Percentiles rank a stretch among this genome's conserved stretches.
Conservation (phyloP, 371 early-diverging fungal genomes). For the Rhizopus stolonifer region DNA sequence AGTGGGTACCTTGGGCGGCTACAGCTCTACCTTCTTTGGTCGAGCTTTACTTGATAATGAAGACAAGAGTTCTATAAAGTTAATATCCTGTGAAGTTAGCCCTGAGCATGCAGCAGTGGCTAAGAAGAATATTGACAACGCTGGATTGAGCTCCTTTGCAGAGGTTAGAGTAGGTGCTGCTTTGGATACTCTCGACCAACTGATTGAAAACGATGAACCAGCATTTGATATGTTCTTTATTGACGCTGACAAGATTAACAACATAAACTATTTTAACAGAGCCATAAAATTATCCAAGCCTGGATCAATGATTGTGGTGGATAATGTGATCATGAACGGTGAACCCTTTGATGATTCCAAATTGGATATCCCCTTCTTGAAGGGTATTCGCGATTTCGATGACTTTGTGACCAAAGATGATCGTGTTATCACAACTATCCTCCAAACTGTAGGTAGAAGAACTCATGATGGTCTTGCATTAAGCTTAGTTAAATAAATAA, state of each 20-base stretch:
- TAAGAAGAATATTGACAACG: neutral
- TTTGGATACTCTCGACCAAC: neutral
- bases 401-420: conserved; percentile 1
- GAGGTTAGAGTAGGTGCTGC: conserved; percentile 2
- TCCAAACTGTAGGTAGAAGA: conserved; percentile 2
- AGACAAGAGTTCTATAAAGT: neutral
- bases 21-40: conserved; percentile 1
- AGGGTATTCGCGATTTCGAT: conserved; percentile 3
- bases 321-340: neutral
- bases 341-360: neutral
- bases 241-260: conserved; percentile 4
- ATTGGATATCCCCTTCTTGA: neutral
- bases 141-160: neutral
- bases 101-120: neutral
- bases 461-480: neutral
- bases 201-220: neutral
- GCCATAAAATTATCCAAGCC: neutral
- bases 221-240: conserved; percentile 6
- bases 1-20: conserved; percentile 4
- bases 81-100: neutral
- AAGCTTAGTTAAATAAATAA: neutral
- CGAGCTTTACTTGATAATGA: neutral
- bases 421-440: neutral
- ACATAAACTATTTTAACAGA: conserved; percentile 1
- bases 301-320: neutral